Evolutionary conservation across 2,329 filamentous ascomycete species (phyloP).

Genomic region (Cytospora chrysosperma): DNA sequence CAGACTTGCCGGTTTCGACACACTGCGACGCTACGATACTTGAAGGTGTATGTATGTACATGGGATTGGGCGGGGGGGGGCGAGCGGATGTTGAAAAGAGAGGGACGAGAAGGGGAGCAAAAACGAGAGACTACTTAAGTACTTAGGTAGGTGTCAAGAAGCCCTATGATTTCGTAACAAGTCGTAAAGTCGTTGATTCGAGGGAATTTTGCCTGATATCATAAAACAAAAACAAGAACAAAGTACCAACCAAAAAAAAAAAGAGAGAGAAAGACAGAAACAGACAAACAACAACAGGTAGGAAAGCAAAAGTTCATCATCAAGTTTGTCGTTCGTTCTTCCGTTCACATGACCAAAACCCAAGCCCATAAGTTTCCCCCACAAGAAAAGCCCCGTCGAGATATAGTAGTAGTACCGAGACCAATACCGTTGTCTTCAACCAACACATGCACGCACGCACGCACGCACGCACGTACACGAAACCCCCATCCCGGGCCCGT

Average conservation of each 20-base stretch:
- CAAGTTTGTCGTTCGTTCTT: conserved; percentile 13
- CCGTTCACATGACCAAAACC: background rate
- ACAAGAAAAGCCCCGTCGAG: background rate
- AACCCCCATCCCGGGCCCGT: background rate
- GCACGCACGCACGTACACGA: background rate
- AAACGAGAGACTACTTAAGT: background rate
- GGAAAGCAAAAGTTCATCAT: conserved; percentile 1
- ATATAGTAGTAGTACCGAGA: background rate
- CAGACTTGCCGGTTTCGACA: background rate
- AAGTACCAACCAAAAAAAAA: background rate
- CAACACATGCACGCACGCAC: too few relatives aligned
- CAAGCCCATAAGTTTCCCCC: background rate
- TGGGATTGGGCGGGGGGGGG: too few relatives aligned
- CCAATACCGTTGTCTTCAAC: background rate
- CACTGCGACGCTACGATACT: background rate
- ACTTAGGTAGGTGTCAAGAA: background rate
- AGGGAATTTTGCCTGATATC: conserved; percentile 9
- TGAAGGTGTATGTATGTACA: too few relatives aligned
- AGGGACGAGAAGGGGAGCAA: background rate
- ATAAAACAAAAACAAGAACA: background rate
- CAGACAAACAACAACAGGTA: too few relatives aligned
- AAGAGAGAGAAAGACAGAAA: background rate
- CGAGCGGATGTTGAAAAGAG: too few relatives aligned
- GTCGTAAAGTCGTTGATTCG: conserved; percentile 10
- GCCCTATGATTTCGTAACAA: background rate